Base-by-base conservation (phyloP, 345 rosid species). In the Bruguiera gymnorhiza region DNA sequence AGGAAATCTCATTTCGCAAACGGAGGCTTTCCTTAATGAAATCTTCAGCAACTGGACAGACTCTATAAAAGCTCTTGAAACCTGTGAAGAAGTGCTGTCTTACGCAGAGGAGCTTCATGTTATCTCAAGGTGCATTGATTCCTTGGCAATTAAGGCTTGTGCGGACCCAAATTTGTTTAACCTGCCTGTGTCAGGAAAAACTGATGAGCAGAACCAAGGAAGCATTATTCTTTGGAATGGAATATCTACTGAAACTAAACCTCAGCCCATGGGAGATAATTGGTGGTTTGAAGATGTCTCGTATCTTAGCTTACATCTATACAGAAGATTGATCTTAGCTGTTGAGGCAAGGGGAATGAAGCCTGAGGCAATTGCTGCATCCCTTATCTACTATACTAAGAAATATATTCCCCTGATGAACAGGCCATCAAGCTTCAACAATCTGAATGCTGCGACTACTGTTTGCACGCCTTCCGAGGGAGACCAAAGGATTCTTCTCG, bases 221-320 rank as follows among this genome's bases (percentile, higher is more conserved):
- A 76, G 62, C 61, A 75, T 75, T 13, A 66, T 78, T 11, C 65
- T 73, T 2, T 94, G 97, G 98, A 90, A 94, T 65, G 98, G 98
- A 13, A 88, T 91, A 70, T 55, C 85, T 9, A 23, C 76, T 54
- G 31, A 77, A 31, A 73, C 74, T 6, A 79, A 81, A 68, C 62
- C 79, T 31, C 81, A 65, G 24, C 16, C 75, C 3, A 37, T 76
- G 8, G 77, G 75, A 5, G 86, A 85, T 19, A 87, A 87, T 82
- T 89, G 97, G 99, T 94, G 99, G 99, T 87, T 80, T 31, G 88
- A 86, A 43, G 97, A 91, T 68, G 87, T 80, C 46, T 89, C 93
- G 2, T 69, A 72, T 66, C 95, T 92, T 5, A 73, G 76, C 6
- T 67, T 91, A 27, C 63, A 80, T 19, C 63, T 85, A 15, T 94